Evolutionary conservation across 352 stramenopile genomes (phyloP), one percentile per base, ranked within the genome.

Genomic region (Phytophthora crassamura): DNA sequence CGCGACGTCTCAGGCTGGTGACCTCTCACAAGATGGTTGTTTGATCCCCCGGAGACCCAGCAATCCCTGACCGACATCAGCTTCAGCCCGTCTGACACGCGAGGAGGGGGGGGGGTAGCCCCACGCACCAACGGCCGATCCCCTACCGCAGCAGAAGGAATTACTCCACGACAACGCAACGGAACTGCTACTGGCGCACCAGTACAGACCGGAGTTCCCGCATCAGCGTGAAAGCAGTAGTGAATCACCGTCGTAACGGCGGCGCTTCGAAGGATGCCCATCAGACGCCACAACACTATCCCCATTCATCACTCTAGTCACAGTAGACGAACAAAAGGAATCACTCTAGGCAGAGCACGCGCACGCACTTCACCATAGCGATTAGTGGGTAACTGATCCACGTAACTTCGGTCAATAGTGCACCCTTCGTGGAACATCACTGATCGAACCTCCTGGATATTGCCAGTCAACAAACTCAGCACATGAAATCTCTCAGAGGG

Each of bases 261-360:
- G 43, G 55, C 55, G 55, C 35, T 64, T 62, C 30, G 8, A 34
- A 61, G n/a, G n/a, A 40, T 42, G 41, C 32, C 41, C 53, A 12
- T 61, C 32, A 36, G 22, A 51, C 22, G 25, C 8, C 7, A 36
- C 3, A 9, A 22, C 7, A 39, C 14, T 5, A 39, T 41, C 46
- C 28, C 7, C 7, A 48, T 0, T 16, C 22, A 25, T 45, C 4
- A 45, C 39, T 28, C 15, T n/a, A 45, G 6, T 28, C 16, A 54
- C 47, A 32, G 47, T 5, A 54, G 16, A 30, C 15, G 14, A 41
- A 42, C 16, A 18, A 34, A 54, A 33, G 47, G 48, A 22, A 45
- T 45, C 16, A 45, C 34, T 6, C 1, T 18, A 34, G 48, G 34
- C 36, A 56, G 18, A 45, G 20, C 16, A 46, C 20, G 28, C 15